Base-by-base conservation (phyloP, 1,284 basidiomycete species). In the Ustilago nuda region DNA sequence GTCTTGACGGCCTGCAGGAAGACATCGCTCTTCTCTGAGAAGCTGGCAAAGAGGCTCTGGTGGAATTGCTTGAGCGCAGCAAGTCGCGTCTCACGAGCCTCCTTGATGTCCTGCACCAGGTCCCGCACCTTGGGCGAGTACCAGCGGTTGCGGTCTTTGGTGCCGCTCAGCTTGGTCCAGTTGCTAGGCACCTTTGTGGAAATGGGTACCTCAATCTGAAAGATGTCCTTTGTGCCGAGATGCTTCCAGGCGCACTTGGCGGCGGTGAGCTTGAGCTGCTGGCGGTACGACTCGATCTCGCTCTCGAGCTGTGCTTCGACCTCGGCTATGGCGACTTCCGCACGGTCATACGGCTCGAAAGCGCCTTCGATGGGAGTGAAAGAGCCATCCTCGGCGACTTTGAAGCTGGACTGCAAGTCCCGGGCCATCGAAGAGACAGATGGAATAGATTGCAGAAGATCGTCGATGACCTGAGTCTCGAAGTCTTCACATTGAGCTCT, bases 11-110 rank as follows among this genome's bases (percentile, higher is more conserved):
- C 84, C 27, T 66, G 66, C 30, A 79, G 62, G 70, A 75, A 85
- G 30, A 58, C 52, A 19, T 70, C 61, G 45, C 67, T 70, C 93
- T 97, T 94, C 8, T 90, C 88, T 83, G 95, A 94, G 84, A 98
- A 98, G 87, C 95, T 93, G 12, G 88, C 89, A 80, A 91, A 93
- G 48, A 85, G 69, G 23, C 60, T 64, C 50, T 61, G 64, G 65
- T 82, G 79, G 72, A 85, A 85, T 35, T 72, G 70, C 66, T 83
- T 83, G 33, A 85, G 65, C 3, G 83, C 81, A 5, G 83, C 84
- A 13, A 85, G 66, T 15, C 82, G 77, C 23, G 79, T 83, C 72
- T 85, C 84, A 37, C 82, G 79, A 19, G 81, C 82, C 64, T 85
- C 83, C 62, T 85, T 85, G 46, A 85, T 80, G 57, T 82, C 68